Percentiles rank a stretch among this genome's conserved stretches.
Evolutionary conservation across 148 eudicot species (phyloP).

Genomic region (Rhododendron vialii): DNA sequence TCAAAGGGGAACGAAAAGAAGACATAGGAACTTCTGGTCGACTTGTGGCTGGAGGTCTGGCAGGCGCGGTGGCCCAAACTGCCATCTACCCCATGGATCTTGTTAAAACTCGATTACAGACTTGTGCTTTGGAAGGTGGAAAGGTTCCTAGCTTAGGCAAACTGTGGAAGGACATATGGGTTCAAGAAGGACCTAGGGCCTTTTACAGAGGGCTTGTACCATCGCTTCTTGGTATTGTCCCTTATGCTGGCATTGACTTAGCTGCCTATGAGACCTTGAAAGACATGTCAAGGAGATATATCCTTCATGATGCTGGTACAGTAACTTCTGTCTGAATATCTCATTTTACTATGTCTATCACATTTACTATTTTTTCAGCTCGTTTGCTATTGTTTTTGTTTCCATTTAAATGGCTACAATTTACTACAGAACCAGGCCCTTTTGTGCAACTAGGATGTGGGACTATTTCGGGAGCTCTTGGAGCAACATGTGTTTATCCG

Average conservation of each 20-base stretch:
- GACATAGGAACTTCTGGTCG: slow-evolving; percentile 75
- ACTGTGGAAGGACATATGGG: slow-evolving; percentile 74
- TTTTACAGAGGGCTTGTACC: slow-evolving; percentile 85
- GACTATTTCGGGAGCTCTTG: slow-evolving; percentile 84
- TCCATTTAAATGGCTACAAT: slow-evolving; percentile 9
- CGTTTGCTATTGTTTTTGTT: neutral
- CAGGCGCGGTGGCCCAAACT: slow-evolving; percentile 96
- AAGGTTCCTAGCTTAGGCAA: slow-evolving; percentile 61
- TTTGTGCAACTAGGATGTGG: slow-evolving; percentile 96
- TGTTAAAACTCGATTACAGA: slow-evolving; percentile 90
- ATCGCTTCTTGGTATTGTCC: slow-evolving; percentile 86
- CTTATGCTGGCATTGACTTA: slow-evolving; percentile 94
- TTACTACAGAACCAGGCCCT: slow-evolving; percentile 80
- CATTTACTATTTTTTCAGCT: neutral
- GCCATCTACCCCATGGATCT: slow-evolving; percentile 94
- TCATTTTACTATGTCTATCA: neutral
- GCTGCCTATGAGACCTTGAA: slow-evolving; percentile 89
- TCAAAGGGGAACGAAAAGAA: slow-evolving; percentile 54
- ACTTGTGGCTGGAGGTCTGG: slow-evolving; percentile 83
- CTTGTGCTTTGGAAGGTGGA: slow-evolving; percentile 49
- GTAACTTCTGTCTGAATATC: neutral
- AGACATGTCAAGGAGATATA: slow-evolving; percentile 64
- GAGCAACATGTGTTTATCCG: slow-evolving; percentile 96
- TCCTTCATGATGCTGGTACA: slow-evolving; percentile 71
- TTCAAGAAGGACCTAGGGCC: slow-evolving; percentile 86